These are phyloP conservation scores for Phragmites australis DNA, from an alignment of 176 grass and related monocot genomes.

Conservation along the genomic window DNA sequence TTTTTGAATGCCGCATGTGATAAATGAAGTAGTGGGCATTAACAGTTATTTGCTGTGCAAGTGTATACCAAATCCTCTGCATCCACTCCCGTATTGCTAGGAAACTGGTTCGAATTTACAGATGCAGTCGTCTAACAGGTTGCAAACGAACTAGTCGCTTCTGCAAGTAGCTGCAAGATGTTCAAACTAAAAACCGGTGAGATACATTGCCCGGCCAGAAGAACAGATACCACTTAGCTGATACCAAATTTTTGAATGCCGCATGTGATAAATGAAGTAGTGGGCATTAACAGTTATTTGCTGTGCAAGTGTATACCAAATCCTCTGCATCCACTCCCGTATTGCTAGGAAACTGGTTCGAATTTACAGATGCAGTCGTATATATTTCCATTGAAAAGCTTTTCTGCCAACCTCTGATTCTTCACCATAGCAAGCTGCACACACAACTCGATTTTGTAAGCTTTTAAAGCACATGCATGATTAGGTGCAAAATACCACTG, in stretches of 20 bases:
- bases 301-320: slow-evolving; percentile 15
- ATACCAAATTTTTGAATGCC: not conserved
- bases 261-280: not conserved
- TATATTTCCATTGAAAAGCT: slow-evolving; percentile 85
- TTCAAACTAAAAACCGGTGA: slow-evolving; percentile 1
- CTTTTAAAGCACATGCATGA: not conserved
- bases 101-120: slow-evolving; percentile 82
- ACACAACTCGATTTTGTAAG: slow-evolving; percentile 20
- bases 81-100: slow-evolving; percentile 10
- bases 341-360: slow-evolving; percentile 54
- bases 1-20: not conserved
- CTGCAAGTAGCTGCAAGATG: slow-evolving; percentile 11
- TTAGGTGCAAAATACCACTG: not conserved
- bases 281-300: not conserved
- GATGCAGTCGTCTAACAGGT: slow-evolving; percentile 40
- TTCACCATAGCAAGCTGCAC: slow-evolving; percentile 97
- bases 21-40: not conserved
- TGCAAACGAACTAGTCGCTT: not conserved
- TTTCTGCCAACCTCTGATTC: slow-evolving; percentile 94
- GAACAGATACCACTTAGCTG: not conserved
- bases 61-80: not conserved
- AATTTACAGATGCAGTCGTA: slow-evolving; percentile 97
- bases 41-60: not conserved
- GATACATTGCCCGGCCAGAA: not conserved
- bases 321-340: not conserved